Base-by-base conservation (phyloP, 2,329 filamentous ascomycete genomes). In the Stromatinia cepivora region DNA sequence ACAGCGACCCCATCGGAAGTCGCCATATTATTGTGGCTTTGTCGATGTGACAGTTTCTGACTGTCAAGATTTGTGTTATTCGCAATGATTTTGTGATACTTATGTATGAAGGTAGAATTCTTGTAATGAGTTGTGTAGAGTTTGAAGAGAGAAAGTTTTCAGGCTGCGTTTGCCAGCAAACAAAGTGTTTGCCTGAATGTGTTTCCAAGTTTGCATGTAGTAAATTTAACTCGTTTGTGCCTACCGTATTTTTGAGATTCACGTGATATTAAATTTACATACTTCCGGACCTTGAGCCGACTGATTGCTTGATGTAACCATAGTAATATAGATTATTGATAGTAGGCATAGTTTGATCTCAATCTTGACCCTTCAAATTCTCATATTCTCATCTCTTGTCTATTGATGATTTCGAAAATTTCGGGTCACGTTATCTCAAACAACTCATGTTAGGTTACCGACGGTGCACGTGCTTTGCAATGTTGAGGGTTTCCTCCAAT, bases 1-100 rank as follows among this genome's bases (percentile, higher is more conserved):
- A 63, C 46, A 28, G 31, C 42, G 39, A n/a, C 66, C 46, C 36
- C 66, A 68, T 62, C 57, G 25, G 66, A 63, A 68, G 66, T 36
- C 28, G 34, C 58, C 66, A 68, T 68, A 28, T 64, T 39, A 52
- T 52, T 53, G 46, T 64, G 61, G 46, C 61, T 63, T 52, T 64
- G 34, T 64, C n/a, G 61, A 28, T 63, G n/a, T 63, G 46, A n/a
- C 13, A 25, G 45, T 50, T 52, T 52, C 46, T 63, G 61, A 52
- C 5, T 50, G 20, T 52, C 46, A 52, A 52, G 46, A 50, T 52
- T 28, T 28, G 22, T 52, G 61, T 39, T 63, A 22, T 63, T 46
- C 15, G 46, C 22, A 42, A 64, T 39, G 34, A 42, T 39, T 39
- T 64, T 52, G n/a, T 64, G 61, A 64, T 64, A 64, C 34, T 52